Percentiles rank a stretch among this genome's conserved stretches.
Conservation (phyloP, 2,329 filamentous ascomycete genomes). For the Fusarium sublunatum region DNA sequence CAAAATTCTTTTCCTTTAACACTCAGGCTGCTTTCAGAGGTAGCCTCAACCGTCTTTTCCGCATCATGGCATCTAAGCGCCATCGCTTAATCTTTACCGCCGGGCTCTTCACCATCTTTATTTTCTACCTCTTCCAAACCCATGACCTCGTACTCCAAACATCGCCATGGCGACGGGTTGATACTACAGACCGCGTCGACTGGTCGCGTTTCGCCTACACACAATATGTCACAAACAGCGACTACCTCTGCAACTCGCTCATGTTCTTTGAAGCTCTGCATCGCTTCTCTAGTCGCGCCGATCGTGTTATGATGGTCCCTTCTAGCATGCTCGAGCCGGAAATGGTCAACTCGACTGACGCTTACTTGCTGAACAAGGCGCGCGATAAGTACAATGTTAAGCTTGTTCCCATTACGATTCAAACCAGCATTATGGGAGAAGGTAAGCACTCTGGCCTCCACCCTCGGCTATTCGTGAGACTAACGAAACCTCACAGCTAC, state of each 20-base stretch:
- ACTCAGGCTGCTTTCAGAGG: too few species aligned
- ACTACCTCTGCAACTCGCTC: conserved; percentile 61
- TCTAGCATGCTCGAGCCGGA: conserved; percentile 50
- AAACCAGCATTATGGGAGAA: conserved; percentile 50
- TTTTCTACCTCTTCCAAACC: not conserved
- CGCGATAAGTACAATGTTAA: conserved; percentile 58
- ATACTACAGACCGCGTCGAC: not conserved
- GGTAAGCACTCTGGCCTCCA: too few species aligned
- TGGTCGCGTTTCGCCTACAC: conserved; percentile 56
- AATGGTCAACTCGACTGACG: conserved; percentile 43
- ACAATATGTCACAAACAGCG: conserved; percentile 60
- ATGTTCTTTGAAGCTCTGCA: conserved; percentile 61
- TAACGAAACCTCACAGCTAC: conserved; percentile 53
- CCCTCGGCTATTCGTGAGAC: too few species aligned
- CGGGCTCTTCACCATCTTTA: not conserved
- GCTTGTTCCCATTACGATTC: conserved; percentile 55
- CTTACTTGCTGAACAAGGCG: conserved; percentile 54
- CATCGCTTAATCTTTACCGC: not conserved
- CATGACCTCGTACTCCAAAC: not conserved
- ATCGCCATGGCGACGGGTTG: not conserved
- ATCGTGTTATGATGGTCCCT: conserved; percentile 60
- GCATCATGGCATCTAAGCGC: conserved; percentile 13
- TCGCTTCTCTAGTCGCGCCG: conserved; percentile 55
- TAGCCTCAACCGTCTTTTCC: too few species aligned
- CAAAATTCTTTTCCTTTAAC: too few species aligned